A percentile compares a stretch with the other conserved stretches of the same genome.
Conservation (phyloP, 805 yeast species). For the Wickerhamiella dianesei region DNA sequence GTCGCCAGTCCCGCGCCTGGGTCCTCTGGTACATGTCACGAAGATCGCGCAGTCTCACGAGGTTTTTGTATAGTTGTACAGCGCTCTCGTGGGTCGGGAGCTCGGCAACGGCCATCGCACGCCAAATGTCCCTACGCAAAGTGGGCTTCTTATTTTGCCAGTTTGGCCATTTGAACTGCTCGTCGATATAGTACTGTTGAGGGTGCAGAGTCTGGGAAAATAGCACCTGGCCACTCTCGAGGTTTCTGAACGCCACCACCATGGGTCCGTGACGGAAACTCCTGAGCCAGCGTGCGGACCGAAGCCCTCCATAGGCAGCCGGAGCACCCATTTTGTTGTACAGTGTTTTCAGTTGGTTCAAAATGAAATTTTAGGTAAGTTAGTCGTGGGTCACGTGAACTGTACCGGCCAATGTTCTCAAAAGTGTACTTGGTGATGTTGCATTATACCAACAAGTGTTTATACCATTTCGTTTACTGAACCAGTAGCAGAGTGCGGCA, state of each 20-base stretch:
- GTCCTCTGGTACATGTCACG: constrained; percentile 48
- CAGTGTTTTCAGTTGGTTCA: neutral
- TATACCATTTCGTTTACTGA: neutral
- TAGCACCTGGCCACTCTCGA: constrained; percentile 79
- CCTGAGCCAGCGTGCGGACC: constrained; percentile 45
- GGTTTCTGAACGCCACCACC: constrained; percentile 67
- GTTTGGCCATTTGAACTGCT: constrained; percentile 68
- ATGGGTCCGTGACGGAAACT: constrained; percentile 64
- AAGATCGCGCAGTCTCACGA: constrained; percentile 58
- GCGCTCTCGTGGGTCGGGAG: constrained; percentile 35
- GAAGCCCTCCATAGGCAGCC: constrained; percentile 28
- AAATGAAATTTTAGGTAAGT: neutral
- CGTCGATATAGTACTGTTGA: constrained; percentile 37
- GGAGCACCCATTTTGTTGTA: constrained; percentile 1
- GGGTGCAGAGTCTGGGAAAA: constrained; percentile 71
- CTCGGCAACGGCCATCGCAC: constrained; percentile 69
- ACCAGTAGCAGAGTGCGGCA: too few species aligned
- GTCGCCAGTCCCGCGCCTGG: constrained; percentile 54
- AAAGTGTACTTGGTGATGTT: neutral
- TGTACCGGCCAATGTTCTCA: neutral
- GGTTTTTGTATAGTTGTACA: constrained; percentile 56
- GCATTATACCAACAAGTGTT: neutral
- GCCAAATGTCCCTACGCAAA: constrained; percentile 77
- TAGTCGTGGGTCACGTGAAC: neutral
- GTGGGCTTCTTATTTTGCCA: constrained; percentile 79